These are phyloP conservation scores for Stylonectria norvegica DNA, from an alignment of 2,329 filamentous ascomycete species.

Conservation along the genomic window DNA sequence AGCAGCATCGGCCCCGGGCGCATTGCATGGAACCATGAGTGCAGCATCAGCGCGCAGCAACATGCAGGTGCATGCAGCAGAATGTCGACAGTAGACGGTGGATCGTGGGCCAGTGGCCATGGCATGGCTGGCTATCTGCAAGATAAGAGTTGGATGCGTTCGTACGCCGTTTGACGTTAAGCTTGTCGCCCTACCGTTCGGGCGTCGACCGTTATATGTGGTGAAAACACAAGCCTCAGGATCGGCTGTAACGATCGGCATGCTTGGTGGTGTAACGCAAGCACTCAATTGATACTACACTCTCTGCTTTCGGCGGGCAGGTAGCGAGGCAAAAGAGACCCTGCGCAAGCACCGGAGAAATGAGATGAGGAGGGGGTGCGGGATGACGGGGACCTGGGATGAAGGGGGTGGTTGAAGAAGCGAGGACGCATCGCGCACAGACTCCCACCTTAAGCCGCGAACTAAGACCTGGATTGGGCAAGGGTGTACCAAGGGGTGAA, in stretches of 20 bases:
- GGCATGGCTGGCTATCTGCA: conserved; percentile 11
- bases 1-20: conserved; percentile 15
- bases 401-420: conserved; percentile 10
- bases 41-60: conserved; percentile 10
- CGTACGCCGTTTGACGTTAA: neutral
- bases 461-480: neutral
- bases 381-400: conserved; percentile 4
- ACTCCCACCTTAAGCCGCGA: conserved; percentile 15
- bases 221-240: no score
- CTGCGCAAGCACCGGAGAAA: no score
- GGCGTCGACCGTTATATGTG: no score
- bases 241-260: no score
- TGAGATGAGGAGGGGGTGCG: no score
- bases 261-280: no score
- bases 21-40: conserved; percentile 23
- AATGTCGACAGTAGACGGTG: conserved; percentile 15
- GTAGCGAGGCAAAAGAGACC: no score
- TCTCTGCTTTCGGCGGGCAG: no score
- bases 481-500: no score
- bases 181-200: neutral
- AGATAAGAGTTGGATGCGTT: conserved; percentile 16
- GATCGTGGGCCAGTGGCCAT: conserved; percentile 13
- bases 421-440: conserved; percentile 17
- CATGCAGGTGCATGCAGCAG: no score
- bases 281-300: no score